These are phyloP conservation scores for Candolleomyces eurysporus DNA, from an alignment of 768 basidiomycete species.

Conservation along the genomic window DNA sequence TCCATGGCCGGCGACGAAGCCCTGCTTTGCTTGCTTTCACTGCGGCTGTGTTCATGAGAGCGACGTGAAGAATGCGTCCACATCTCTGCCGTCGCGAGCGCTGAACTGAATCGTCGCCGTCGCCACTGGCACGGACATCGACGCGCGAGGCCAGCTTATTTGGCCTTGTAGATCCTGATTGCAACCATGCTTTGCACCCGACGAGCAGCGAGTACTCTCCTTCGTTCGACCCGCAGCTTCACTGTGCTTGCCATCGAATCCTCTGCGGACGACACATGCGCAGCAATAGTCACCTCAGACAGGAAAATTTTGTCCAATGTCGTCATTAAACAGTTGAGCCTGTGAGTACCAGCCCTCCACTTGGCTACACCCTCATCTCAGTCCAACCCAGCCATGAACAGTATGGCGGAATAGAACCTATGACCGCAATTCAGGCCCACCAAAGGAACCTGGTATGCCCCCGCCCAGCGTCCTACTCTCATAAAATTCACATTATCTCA, in stretches of 20 bases:
- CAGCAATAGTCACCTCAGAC: slow-evolving; percentile 75
- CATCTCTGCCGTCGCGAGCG: slow-evolving; percentile 14
- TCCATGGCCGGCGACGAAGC: slow-evolving; percentile 32
- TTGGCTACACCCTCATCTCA: slow-evolving; percentile 2
- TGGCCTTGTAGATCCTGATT: slow-evolving; percentile 3
- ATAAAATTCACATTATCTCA: not conserved
- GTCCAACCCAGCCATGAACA: slow-evolving; percentile 45
- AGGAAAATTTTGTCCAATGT: slow-evolving; percentile 78
- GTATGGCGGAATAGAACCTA: slow-evolving; percentile 76
- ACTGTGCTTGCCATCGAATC: slow-evolving; percentile 74
- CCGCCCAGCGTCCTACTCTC: not conserved
- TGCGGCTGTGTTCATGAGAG: slow-evolving; percentile 38
- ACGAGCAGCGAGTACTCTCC: not conserved
- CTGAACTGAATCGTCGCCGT: not conserved
- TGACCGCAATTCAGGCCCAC: slow-evolving; percentile 75
- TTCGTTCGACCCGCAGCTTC: slow-evolving; percentile 2
- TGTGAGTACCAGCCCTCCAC: slow-evolving; percentile 37
- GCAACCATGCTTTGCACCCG: slow-evolving; percentile 4
- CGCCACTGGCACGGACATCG: not conserved
- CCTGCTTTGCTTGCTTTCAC: slow-evolving; percentile 27
- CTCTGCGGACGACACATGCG: slow-evolving; percentile 94
- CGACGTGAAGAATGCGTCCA: slow-evolving; percentile 31
- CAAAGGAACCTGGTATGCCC: slow-evolving; percentile 65
- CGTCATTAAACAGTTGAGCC: slow-evolving; percentile 75
- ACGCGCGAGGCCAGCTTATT: not conserved